phyloP scores from a whole-genome alignment of 164 flowering plant genomes.

The Magnolia sinica region DNA sequence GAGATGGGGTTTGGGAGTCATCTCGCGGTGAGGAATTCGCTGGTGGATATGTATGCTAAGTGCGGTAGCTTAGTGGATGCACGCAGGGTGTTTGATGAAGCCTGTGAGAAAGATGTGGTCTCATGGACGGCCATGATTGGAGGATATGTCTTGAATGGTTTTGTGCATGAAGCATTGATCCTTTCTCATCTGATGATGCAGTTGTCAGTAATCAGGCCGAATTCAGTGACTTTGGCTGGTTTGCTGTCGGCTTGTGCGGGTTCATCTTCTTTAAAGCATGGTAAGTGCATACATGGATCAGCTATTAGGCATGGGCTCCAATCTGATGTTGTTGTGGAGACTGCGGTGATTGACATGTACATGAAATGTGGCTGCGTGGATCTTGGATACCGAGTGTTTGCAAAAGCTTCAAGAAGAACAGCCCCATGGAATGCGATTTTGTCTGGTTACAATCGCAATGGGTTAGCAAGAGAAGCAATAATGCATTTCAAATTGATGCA shows the following conservation, averaged over 20 bases:
- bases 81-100: constrained; percentile 41
- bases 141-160: constrained; percentile 47
- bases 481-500: constrained; percentile 59
- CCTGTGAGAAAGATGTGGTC: constrained; percentile 59
- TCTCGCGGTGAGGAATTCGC: constrained; percentile 46
- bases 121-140: constrained; percentile 74
- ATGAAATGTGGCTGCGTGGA: constrained; percentile 46
- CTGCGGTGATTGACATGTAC: constrained; percentile 68
- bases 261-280: constrained; percentile 31
- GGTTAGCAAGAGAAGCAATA: constrained; percentile 47
- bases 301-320: constrained; percentile 42
- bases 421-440: constrained; percentile 74
- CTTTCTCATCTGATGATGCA: constrained; percentile 62
- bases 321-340: constrained; percentile 52
- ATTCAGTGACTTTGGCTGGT: constrained; percentile 52
- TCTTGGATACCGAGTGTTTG: constrained; percentile 44
- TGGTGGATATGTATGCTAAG: constrained; percentile 74
- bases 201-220: constrained; percentile 50
- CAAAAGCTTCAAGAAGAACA: constrained; percentile 37
- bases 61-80: constrained; percentile 61
- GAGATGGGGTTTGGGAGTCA: constrained; percentile 31
- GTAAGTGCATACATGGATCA: constrained; percentile 64
- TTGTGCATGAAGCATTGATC: constrained; percentile 37
- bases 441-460: constrained; percentile 53
- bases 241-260: constrained; percentile 59